phyloP scores from a whole-genome alignment of 129 eudicot genomes.

The Calendula officinalis region DNA sequence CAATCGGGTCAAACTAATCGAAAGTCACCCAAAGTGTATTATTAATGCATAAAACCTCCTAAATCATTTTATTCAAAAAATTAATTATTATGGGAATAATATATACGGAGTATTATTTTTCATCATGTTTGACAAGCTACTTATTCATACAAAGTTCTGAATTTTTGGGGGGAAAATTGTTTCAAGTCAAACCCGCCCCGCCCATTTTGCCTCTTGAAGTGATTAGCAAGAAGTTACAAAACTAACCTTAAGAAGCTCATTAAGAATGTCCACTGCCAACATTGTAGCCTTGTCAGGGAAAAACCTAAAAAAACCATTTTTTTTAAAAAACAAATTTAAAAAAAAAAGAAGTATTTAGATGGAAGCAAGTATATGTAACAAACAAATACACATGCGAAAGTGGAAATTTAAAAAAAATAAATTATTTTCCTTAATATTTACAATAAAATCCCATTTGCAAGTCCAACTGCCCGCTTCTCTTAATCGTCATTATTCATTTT shows the following conservation, averaged over 20 bases:
- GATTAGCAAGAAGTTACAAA: slow-evolving; percentile 3
- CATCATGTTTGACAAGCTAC: neutral
- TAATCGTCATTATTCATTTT: slow-evolving; percentile 8
- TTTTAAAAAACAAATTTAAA: neutral
- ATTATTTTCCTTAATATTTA: neutral
- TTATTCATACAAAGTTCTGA: neutral
- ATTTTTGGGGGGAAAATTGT: neutral
- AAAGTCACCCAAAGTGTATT: neutral
- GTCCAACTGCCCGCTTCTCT: neutral
- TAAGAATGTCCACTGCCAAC: slow-evolving; percentile 59
- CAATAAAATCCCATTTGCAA: neutral
- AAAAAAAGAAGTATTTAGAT: neutral
- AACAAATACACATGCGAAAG: neutral
- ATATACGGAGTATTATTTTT: neutral
- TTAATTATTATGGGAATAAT: too few species aligned
- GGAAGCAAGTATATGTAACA: neutral
- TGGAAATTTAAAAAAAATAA: neutral
- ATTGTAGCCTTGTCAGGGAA: slow-evolving; percentile 80
- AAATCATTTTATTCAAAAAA: neutral
- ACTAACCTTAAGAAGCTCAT: slow-evolving; percentile 70
- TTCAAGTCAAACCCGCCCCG: neutral
- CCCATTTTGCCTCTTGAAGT: neutral
- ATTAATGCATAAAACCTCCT: neutral
- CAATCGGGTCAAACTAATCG: neutral
- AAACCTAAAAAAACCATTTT: slow-evolving; percentile 48